Evolutionary conservation across 106 monocot species (phyloP).

Genomic region (Dendrobium nobile): DNA sequence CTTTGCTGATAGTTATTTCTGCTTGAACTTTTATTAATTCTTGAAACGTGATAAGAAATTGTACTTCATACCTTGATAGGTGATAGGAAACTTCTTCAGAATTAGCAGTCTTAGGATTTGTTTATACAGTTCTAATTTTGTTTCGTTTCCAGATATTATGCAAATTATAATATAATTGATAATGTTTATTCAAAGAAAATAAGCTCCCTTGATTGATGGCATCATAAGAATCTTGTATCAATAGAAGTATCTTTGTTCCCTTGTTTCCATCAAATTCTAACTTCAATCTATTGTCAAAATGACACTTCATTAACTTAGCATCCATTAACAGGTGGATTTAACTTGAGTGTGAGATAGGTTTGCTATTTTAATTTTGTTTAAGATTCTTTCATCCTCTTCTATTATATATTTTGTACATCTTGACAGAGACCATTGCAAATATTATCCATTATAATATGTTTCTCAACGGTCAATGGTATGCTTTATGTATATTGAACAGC

Average conservation of each 20-base stretch:
- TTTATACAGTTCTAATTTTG: too few relatives aligned
- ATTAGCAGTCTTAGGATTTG: too few relatives aligned
- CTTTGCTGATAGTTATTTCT: neutral
- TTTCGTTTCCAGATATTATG: too few relatives aligned
- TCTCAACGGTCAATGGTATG: too few relatives aligned
- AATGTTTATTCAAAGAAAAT: too few relatives aligned
- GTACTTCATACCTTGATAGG: too few relatives aligned
- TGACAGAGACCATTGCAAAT: neutral
- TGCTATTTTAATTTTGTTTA: neutral
- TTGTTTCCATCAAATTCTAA: neutral
- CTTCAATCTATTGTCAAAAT: neutral
- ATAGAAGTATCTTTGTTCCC: too few relatives aligned
- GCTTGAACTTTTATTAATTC: neutral
- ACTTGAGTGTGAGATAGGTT: neutral
- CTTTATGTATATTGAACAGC: neutral
- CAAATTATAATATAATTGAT: too few relatives aligned
- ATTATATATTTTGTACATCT: neutral
- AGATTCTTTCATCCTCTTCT: neutral
- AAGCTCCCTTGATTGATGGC: too few relatives aligned
- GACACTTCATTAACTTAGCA: neutral
- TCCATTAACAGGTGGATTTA: neutral
- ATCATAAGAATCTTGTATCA: too few relatives aligned
- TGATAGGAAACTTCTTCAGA: too few relatives aligned
- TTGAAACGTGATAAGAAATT: too few relatives aligned
- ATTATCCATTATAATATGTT: neutral